Evolutionary conservation across 2,329 filamentous ascomycete species (phyloP).

Genomic region (Paracorniculantispora psalliotae): DNA sequence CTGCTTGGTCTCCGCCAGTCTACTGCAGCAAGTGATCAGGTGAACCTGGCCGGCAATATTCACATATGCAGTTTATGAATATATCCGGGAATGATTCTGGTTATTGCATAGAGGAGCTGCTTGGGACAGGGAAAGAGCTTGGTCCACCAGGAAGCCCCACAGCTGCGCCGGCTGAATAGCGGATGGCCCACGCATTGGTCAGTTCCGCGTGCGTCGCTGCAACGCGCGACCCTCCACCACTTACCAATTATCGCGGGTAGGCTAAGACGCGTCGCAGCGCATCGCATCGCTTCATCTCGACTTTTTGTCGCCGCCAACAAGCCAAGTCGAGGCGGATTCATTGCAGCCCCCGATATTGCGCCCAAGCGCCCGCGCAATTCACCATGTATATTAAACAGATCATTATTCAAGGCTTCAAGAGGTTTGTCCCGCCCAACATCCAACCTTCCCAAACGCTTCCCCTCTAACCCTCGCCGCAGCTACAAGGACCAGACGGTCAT

Average conservation of each 20-base stretch:
- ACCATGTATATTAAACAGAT: slow-evolving; percentile 99
- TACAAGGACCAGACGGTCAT: slow-evolving; percentile 99
- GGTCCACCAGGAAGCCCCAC: neutral
- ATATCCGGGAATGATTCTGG: neutral
- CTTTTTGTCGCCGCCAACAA: slow-evolving; percentile 7
- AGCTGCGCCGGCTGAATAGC: slow-evolving; percentile 5
- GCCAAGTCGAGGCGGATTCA: slow-evolving; percentile 5
- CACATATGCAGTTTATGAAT: neutral
- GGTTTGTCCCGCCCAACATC: slow-evolving; percentile 47
- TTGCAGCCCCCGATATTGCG: slow-evolving; percentile 28
- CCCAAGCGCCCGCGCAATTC: slow-evolving; percentile 33
- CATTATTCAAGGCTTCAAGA: slow-evolving; percentile 99
- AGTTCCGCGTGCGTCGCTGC: neutral
- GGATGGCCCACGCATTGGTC: neutral
- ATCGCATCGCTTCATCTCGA: slow-evolving; percentile 13
- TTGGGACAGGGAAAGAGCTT: neutral
- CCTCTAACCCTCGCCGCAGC: slow-evolving; percentile 43
- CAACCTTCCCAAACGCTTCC: slow-evolving; percentile 11
- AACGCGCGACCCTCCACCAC: slow-evolving; percentile 8
- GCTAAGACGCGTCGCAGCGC: slow-evolving; percentile 13
- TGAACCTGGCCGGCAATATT: neutral
- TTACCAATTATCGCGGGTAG: slow-evolving; percentile 12
- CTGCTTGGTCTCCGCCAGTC: no score
- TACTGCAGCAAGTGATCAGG: neutral
- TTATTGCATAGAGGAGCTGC: neutral